Conservation (phyloP, 495 filamentous ascomycete species). For the Podospora conica region DNA sequence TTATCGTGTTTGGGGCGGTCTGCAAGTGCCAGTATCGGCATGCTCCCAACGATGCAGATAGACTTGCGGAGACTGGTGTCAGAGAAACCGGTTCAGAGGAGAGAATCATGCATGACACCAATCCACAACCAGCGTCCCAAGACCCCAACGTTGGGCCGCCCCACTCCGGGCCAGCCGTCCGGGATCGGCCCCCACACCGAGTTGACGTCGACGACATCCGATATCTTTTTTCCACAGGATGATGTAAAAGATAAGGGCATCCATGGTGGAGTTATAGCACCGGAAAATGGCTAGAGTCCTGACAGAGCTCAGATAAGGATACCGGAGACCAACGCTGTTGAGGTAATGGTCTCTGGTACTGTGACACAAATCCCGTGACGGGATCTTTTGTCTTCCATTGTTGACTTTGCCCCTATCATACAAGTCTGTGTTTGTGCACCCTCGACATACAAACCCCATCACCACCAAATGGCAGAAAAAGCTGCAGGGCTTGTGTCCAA, state of each 20-base stretch:
- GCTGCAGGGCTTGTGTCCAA: background rate
- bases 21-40: background rate
- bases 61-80: background rate
- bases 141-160: background rate
- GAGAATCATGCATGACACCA: background rate
- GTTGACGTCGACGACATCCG: background rate
- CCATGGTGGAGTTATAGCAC: background rate
- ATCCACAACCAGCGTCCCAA: background rate
- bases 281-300: background rate
- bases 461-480: background rate
- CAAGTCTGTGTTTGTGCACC: background rate
- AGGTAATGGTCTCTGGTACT: background rate
- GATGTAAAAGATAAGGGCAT: background rate
- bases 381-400: background rate
- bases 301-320: background rate
- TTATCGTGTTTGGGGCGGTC: background rate
- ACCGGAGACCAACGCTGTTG: background rate
- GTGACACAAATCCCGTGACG: background rate
- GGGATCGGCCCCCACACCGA: background rate
- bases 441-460: background rate
- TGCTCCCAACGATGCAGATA: background rate
- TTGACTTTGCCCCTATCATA: background rate
- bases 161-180: background rate
- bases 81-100: background rate
- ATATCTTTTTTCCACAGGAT: background rate